Percentiles rank a stretch among this genome's conserved stretches.
These are phyloP conservation scores for Arxiozyma telluris DNA, from an alignment of 1,139 yeast genomes.

Conservation along the genomic window DNA sequence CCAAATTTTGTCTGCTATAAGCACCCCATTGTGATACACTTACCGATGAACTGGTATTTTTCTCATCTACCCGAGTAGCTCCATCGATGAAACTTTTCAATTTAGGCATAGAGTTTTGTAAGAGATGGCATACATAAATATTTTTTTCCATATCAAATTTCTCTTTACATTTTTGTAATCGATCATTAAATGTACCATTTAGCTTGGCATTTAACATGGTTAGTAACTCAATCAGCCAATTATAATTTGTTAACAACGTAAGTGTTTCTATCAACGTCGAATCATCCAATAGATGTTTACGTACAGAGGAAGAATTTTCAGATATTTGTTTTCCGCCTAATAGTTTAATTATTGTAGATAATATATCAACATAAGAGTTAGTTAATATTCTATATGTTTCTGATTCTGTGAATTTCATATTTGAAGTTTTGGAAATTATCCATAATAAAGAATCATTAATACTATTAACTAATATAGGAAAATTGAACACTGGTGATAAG, in stretches of 20 bases:
- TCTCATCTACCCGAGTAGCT: conserved; percentile 37
- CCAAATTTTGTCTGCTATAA: conserved; percentile 50
- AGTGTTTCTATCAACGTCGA: conserved; percentile 24
- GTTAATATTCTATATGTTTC: conserved; percentile 12
- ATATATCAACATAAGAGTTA: conserved; percentile 14
- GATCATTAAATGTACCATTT: conserved; percentile 15
- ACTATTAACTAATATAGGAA: conserved; percentile 38
- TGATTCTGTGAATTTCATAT: conserved; percentile 7
- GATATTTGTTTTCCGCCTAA: conserved; percentile 9
- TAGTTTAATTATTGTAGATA: conserved; percentile 16
- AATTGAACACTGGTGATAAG: conserved; percentile 37
- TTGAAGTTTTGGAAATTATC: conserved; percentile 2
- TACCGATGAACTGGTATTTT: conserved; percentile 34
- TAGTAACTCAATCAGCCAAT: conserved; percentile 45
- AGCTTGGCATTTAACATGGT: conserved; percentile 19
- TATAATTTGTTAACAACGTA: conserved; percentile 54
- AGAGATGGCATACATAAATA: conserved; percentile 42
- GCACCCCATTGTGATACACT: conserved; percentile 55
- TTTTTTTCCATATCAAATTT: conserved; percentile 37
- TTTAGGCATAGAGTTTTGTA: conserved; percentile 56
- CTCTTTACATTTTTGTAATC: conserved; percentile 31
- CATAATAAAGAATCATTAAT: conserved; percentile 24
- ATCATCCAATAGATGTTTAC: conserved; percentile 4
- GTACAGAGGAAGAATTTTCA: neutral
- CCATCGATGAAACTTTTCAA: conserved; percentile 57